Conservation (phyloP, 305 asterid species). For the Rubia peregrina region DNA sequence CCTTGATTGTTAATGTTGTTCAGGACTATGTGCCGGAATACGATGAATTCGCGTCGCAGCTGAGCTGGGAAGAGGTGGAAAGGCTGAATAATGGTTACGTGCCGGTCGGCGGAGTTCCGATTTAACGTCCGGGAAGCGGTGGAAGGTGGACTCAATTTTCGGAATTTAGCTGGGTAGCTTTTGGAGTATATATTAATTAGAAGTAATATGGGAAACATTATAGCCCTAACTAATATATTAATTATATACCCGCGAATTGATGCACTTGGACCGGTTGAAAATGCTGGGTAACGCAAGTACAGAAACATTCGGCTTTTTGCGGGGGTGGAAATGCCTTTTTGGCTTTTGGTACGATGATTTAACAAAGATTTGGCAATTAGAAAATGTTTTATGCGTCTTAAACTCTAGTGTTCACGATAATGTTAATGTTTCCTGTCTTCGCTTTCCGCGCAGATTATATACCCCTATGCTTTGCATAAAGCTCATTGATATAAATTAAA, state of each 20-base stretch:
- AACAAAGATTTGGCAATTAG: background rate
- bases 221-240: background rate
- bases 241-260: background rate
- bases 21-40: constrained; percentile 75
- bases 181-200: constrained; percentile 2
- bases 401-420: too few relatives aligned
- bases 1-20: background rate
- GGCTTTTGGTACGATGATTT: background rate
- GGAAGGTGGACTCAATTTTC: background rate
- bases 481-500: too few relatives aligned
- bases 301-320: constrained; percentile 8
- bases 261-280: background rate
- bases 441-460: too few relatives aligned
- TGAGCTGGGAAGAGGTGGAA: constrained; percentile 74
- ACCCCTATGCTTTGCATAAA: too few relatives aligned
- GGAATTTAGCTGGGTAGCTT: constrained; percentile 1
- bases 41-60: constrained; percentile 57
- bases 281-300: background rate
- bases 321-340: background rate
- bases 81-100: constrained; percentile 36
- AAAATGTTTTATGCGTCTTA: too few relatives aligned
- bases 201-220: background rate
- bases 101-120: constrained; percentile 12
- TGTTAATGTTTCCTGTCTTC: too few relatives aligned
- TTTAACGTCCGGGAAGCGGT: background rate